phyloP scores from a whole-genome alignment of 1,139 yeast species.

The Blastobotrys malaysiensis region DNA sequence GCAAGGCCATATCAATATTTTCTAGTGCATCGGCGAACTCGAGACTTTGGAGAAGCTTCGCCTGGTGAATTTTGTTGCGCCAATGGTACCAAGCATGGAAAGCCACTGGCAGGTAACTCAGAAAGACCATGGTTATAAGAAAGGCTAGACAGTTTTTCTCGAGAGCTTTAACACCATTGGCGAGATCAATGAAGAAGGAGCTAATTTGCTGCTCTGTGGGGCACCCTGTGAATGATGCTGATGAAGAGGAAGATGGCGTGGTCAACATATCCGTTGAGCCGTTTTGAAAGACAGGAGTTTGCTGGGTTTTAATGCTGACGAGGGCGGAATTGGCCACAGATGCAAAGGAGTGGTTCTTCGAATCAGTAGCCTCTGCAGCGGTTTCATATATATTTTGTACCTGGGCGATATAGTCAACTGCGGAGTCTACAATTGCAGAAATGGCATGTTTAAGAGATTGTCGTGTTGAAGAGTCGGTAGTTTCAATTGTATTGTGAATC shows the following conservation, averaged over 20 bases:
- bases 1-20: slow-evolving; percentile 9
- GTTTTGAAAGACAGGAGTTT: background rate
- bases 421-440: background rate
- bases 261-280: background rate
- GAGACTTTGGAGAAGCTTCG: slow-evolving; percentile 13
- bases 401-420: background rate
- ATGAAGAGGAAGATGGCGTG: background rate
- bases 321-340: background rate
- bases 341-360: background rate
- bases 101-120: slow-evolving; percentile 9
- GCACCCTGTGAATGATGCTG: background rate
- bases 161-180: background rate
- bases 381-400: background rate
- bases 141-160: slow-evolving; percentile 10
- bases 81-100: slow-evolving; percentile 16
- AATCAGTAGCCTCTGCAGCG: background rate
- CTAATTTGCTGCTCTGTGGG: slow-evolving; percentile 1
- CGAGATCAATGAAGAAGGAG: background rate
- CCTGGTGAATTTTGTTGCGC: slow-evolving; percentile 14
- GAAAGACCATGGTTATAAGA: slow-evolving; percentile 12
- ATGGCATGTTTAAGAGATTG: background rate
- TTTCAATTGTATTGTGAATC: background rate
- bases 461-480: background rate
- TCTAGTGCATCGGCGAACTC: slow-evolving; percentile 17
- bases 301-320: background rate